Conservation (phyloP, 805 yeast species). For the Candida qinlingensis region DNA sequence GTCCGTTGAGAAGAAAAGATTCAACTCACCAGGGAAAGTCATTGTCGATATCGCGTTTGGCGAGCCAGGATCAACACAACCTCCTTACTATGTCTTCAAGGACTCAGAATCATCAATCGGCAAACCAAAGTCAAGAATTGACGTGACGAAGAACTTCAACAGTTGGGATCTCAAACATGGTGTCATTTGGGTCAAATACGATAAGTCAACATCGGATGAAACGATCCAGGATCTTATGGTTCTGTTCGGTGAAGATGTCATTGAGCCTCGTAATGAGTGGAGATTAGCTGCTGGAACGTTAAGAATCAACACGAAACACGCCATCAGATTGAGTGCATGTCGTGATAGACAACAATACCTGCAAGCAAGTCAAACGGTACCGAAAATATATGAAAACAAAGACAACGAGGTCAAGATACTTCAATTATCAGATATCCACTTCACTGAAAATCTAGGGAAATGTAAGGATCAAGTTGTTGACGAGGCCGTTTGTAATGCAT, state of each 20-base stretch:
- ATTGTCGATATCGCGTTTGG: conserved; percentile 42
- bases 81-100: conserved; percentile 33
- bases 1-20: conserved; percentile 5
- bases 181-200: conserved; percentile 58
- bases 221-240: conserved; percentile 44
- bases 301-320: neutral
- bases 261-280: conserved; percentile 61
- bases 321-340: conserved; percentile 1
- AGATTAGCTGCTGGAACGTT: conserved; percentile 16
- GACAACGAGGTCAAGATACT: conserved; percentile 49
- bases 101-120: conserved; percentile 29
- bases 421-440: conserved; percentile 65
- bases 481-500: conserved; percentile 43
- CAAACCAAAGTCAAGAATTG: conserved; percentile 21
- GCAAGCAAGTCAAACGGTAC: neutral
- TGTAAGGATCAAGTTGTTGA: conserved; percentile 39
- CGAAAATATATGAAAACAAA: conserved; percentile 19
- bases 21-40: conserved; percentile 22
- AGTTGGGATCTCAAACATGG: conserved; percentile 41
- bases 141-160: conserved; percentile 14
- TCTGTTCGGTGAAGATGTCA: conserved; percentile 49
- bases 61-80: conserved; percentile 26
- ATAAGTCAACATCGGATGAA: conserved; percentile 25
- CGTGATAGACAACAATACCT: neutral
- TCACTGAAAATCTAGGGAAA: conserved; percentile 51